Percentiles rank a stretch among this genome's conserved stretches.
Conservation (phyloP, 805 yeast genomes). For the Spencermartinsiella europaea region DNA sequence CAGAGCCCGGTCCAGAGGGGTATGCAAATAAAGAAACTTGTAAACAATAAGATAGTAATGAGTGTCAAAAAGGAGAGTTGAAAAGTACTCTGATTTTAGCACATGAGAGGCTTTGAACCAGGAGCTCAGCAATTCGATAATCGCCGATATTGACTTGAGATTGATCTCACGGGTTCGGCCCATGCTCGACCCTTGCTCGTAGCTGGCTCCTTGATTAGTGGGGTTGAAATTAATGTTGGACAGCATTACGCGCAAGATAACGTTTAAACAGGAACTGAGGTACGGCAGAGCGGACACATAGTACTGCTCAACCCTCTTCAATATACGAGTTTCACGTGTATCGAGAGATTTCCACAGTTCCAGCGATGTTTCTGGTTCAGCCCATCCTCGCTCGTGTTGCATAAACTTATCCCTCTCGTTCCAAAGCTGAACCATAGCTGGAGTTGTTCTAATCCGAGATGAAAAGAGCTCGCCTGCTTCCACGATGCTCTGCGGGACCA, state of each 20-base stretch:
- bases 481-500: constrained; percentile 65
- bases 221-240: constrained; percentile 35
- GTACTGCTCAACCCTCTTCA: constrained; percentile 55
- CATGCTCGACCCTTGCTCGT: background rate
- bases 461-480: constrained; percentile 73
- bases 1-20: constrained; percentile 18
- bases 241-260: constrained; percentile 59
- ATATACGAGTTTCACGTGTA: constrained; percentile 23
- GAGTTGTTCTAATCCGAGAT: constrained; percentile 57
- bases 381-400: constrained; percentile 67
- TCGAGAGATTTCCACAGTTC: background rate
- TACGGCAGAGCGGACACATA: constrained; percentile 50
- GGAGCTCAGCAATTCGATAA: constrained; percentile 48
- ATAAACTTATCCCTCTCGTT: constrained; percentile 64
- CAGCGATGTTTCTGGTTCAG: constrained; percentile 1
- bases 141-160: constrained; percentile 52
- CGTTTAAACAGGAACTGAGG: constrained; percentile 59
- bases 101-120: constrained; percentile 83
- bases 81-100: constrained; percentile 69
- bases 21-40: constrained; percentile 28
- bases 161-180: constrained; percentile 57
- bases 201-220: background rate
- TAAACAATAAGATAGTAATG: constrained; percentile 44
- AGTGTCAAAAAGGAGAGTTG: constrained; percentile 69
- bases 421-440: constrained; percentile 68